Evolutionary conservation across 805 yeast genomes (phyloP).

Genomic region (Starmerella floris): DNA sequence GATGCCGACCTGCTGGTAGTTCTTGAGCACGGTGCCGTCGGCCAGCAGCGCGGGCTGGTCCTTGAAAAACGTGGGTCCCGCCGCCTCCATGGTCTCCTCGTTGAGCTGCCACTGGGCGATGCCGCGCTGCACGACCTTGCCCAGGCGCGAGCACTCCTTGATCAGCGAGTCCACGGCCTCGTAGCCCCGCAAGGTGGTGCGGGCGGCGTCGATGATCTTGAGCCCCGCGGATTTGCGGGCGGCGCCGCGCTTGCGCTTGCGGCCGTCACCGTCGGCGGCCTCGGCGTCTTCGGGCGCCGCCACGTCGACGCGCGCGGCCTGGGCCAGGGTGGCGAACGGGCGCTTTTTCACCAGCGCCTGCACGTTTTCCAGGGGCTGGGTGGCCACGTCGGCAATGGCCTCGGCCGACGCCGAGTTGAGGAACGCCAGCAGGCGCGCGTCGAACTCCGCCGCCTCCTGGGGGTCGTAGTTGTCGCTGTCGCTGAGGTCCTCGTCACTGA

Average conservation of each 20-base stretch:
- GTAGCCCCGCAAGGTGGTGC: slow-evolving; percentile 67
- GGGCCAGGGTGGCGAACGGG: slow-evolving; percentile 51
- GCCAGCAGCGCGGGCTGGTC: slow-evolving; percentile 61
- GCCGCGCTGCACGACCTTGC: slow-evolving; percentile 53
- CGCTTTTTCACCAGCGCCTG: slow-evolving; percentile 48
- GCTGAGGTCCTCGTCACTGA: slow-evolving; percentile 30
- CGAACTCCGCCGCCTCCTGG: slow-evolving; percentile 33
- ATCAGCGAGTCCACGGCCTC: slow-evolving; percentile 90
- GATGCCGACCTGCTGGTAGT: slow-evolving; percentile 92
- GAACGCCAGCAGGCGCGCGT: slow-evolving; percentile 56
- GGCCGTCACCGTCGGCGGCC: not conserved
- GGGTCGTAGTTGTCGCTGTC: slow-evolving; percentile 26
- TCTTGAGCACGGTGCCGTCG: slow-evolving; percentile 54
- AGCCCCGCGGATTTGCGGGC: slow-evolving; percentile 54
- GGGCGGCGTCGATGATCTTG: slow-evolving; percentile 56
- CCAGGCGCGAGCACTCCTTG: slow-evolving; percentile 65
- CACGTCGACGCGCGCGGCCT: slow-evolving; percentile 41
- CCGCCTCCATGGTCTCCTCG: slow-evolving; percentile 46
- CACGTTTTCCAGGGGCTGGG: slow-evolving; percentile 55
- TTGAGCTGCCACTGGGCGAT: slow-evolving; percentile 83
- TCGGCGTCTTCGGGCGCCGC: not conserved
- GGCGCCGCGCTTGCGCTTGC: slow-evolving; percentile 29
- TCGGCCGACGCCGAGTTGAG: slow-evolving; percentile 62
- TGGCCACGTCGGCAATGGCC: slow-evolving; percentile 71
- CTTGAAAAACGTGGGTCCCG: slow-evolving; percentile 34